Percentiles rank a stretch among this genome's conserved stretches.
Evolutionary conservation across 805 yeast genomes (phyloP).

Genomic region (Debaryomyces prosopidis): DNA sequence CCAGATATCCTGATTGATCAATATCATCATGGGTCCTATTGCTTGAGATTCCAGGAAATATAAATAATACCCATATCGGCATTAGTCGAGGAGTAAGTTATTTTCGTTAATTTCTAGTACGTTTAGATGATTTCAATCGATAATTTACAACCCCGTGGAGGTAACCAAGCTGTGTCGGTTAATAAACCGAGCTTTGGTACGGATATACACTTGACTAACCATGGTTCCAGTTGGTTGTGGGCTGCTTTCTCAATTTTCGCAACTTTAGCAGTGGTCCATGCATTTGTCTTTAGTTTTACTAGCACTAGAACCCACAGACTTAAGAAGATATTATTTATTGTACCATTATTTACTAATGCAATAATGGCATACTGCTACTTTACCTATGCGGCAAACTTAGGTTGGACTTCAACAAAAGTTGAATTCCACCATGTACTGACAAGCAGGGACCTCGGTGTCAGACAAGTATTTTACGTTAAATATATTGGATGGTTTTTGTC

Average conservation of each 20-base stretch:
- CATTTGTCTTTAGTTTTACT: conserved; percentile 23
- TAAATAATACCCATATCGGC: too few species aligned
- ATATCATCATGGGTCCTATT: too few species aligned
- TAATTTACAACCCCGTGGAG: conserved; percentile 11
- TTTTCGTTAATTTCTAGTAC: too few species aligned
- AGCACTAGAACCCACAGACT: conserved; percentile 22
- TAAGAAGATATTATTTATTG: conserved; percentile 35
- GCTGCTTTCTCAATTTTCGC: conserved; percentile 54
- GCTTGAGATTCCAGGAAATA: too few species aligned
- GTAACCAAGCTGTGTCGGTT: conserved; percentile 41
- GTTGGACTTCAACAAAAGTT: conserved; percentile 48
- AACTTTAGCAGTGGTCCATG: conserved; percentile 31
- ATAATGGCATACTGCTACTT: conserved; percentile 50
- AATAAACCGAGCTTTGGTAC: conserved; percentile 41
- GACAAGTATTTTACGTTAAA: conserved; percentile 59
- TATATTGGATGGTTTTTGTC: conserved; percentile 59
- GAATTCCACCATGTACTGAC: conserved; percentile 52
- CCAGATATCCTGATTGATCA: too few species aligned
- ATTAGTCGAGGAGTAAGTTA: too few species aligned
- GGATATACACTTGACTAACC: conserved; percentile 53
- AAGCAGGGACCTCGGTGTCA: conserved; percentile 24
- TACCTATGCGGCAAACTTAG: conserved; percentile 59
- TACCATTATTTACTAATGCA: conserved; percentile 44
- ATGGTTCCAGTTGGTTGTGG: conserved; percentile 72
- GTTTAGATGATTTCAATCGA: conserved; percentile 5